A percentile compares a stretch with the other conserved stretches of the same genome.
phyloP scores from a whole-genome alignment of 2,329 filamentous ascomycete genomes.

The Magnaporthales sp. region DNA sequence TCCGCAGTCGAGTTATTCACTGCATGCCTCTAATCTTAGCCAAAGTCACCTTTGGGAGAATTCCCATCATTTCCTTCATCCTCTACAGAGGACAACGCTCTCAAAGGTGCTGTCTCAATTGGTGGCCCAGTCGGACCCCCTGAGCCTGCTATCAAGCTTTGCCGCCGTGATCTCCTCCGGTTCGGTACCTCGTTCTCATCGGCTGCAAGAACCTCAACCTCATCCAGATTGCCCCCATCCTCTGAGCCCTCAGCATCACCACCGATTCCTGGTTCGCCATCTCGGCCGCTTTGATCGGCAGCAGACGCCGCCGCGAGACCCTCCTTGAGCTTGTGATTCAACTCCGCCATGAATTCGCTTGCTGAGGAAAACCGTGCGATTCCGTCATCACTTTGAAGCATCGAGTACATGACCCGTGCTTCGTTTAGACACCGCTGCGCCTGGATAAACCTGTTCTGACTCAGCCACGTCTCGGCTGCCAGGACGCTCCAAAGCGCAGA shows the following conservation, averaged over 20 bases:
- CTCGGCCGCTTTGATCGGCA: slow-evolving; percentile 3
- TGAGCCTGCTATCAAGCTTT: slow-evolving; percentile 31
- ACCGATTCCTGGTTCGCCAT: slow-evolving; percentile 2
- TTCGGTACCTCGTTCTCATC: slow-evolving; percentile 31
- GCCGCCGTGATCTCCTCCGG: slow-evolving; percentile 39
- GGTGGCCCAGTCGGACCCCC: slow-evolving; percentile 11
- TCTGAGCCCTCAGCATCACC: slow-evolving; percentile 20
- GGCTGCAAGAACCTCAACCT: slow-evolving; percentile 19
- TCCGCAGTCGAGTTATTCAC: neutral
- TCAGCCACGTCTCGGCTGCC: slow-evolving; percentile 76
- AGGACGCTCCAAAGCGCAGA: slow-evolving; percentile 83
- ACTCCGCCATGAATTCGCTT: slow-evolving; percentile 39
- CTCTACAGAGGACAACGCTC: slow-evolving; percentile 11
- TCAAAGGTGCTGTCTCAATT: slow-evolving; percentile 20
- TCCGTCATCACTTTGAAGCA: slow-evolving; percentile 39
- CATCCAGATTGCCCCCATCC: slow-evolving; percentile 20
- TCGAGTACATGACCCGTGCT: slow-evolving; percentile 48
- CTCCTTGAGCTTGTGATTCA: slow-evolving; percentile 41
- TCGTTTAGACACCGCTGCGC: slow-evolving; percentile 70
- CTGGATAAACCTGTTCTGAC: slow-evolving; percentile 66
- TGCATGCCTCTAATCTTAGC: neutral
- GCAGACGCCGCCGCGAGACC: slow-evolving; percentile 28
- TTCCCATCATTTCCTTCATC: slow-evolving; percentile 5
- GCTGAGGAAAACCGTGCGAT: slow-evolving; percentile 42
- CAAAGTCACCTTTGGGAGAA: slow-evolving; percentile 2